These are phyloP conservation scores for Teunomyces panamensis DNA, from an alignment of 805 yeast genomes.

Conservation along the genomic window DNA sequence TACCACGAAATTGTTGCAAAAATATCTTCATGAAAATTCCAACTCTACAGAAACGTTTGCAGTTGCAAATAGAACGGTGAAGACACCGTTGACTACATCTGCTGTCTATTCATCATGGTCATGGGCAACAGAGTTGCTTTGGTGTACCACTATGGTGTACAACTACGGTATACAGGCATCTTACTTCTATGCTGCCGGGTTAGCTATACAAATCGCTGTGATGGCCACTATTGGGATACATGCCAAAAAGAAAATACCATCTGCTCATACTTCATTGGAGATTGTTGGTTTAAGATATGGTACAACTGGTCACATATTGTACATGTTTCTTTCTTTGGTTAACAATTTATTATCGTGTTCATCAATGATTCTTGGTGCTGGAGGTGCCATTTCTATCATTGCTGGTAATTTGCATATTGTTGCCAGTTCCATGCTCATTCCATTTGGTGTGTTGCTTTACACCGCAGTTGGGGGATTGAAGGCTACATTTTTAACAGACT, in stretches of 20 bases:
- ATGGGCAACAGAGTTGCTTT: constrained; percentile 28
- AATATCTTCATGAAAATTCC: constrained; percentile 22
- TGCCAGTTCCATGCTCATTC: constrained; percentile 26
- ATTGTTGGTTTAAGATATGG: constrained; percentile 29
- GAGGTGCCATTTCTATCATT: constrained; percentile 25
- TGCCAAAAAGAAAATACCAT: constrained; percentile 26
- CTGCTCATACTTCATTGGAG: constrained; percentile 28
- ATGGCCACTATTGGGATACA: constrained; percentile 25
- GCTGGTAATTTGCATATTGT: constrained; percentile 27
- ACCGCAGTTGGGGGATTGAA: constrained; percentile 51
- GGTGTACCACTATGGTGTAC: constrained; percentile 24
- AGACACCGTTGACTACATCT: constrained; percentile 2
- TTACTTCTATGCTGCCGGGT: constrained; percentile 24
- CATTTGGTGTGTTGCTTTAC: constrained; percentile 42
- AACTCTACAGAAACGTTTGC: constrained; percentile 26
- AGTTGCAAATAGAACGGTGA: constrained; percentile 18
- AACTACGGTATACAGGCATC: constrained; percentile 24
- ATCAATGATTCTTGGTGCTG: constrained; percentile 26
- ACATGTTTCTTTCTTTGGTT: constrained; percentile 21
- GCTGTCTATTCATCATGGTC: constrained; percentile 27
- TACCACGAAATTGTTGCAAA: constrained; percentile 22
- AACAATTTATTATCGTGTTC: constrained; percentile 25
- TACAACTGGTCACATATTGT: constrained; percentile 19
- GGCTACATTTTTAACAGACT: constrained; percentile 51
- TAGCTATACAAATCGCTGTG: constrained; percentile 23